Percentiles rank a stretch among this genome's conserved stretches.
These are phyloP conservation scores for Glycine soja DNA, from an alignment of 306 rosid genomes.

Conservation along the genomic window DNA sequence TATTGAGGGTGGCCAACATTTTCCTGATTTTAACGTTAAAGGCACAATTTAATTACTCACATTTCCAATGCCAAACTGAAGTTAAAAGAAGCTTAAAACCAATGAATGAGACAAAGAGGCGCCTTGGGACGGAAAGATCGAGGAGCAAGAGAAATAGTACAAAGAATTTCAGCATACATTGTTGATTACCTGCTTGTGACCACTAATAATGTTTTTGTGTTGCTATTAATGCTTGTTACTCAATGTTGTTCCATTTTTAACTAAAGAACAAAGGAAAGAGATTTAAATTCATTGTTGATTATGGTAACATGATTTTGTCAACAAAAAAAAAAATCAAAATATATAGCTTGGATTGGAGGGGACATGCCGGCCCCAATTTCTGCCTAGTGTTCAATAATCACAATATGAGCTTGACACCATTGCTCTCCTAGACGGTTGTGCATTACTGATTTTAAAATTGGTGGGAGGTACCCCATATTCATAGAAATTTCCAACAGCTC, in stretches of 20 bases:
- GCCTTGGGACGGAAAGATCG: neutral
- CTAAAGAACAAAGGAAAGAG: neutral
- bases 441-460: neutral
- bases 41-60: too few species aligned
- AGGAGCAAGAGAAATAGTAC: neutral
- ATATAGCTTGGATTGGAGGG: neutral
- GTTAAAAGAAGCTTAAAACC: neutral
- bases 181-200: neutral
- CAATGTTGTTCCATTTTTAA: neutral
- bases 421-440: neutral
- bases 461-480: neutral
- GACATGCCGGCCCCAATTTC: neutral
- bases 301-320: conserved; percentile 5
- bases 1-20: neutral
- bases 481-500: neutral
- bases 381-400: neutral
- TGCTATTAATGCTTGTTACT: neutral
- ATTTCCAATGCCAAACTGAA: neutral
- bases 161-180: neutral
- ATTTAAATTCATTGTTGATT: too few species aligned
- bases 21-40: neutral
- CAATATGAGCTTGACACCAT: neutral
- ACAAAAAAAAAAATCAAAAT: neutral
- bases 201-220: neutral
- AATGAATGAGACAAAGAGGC: neutral